Conservation (phyloP, 805 yeast genomes). For the Saccharomyces paradoxus region DNA sequence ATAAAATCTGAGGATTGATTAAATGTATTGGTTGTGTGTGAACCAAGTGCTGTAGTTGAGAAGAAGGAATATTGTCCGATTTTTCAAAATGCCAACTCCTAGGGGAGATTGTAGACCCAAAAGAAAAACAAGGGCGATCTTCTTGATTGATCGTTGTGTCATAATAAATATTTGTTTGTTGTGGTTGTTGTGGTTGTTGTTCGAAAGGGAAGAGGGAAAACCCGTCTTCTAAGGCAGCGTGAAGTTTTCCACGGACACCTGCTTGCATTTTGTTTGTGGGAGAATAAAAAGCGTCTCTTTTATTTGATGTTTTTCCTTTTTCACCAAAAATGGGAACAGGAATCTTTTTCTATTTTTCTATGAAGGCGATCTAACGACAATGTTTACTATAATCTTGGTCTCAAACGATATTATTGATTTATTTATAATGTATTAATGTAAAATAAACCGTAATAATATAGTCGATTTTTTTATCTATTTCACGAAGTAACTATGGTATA, state of each 20-base stretch:
- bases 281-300: not conserved
- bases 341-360: not conserved
- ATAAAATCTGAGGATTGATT: conserved; percentile 7
- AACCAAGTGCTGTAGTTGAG: conserved; percentile 11
- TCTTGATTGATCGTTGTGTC: not conserved
- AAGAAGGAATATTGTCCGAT: conserved; percentile 1
- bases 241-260: not conserved
- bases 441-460: not conserved
- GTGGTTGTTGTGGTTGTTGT: not conserved
- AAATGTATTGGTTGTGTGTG: conserved; percentile 24
- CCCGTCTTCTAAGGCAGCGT: not conserved
- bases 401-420: not conserved
- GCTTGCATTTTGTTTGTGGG: not conserved
- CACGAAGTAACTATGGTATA: not conserved
- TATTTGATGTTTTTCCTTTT: not conserved
- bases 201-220: not conserved
- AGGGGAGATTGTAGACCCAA: not conserved
- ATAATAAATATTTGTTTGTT: not conserved
- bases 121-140: not conserved
- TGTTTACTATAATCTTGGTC: not conserved
- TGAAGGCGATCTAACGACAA: not conserved
- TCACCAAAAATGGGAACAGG: no score
- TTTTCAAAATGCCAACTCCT: conserved; percentile 6
- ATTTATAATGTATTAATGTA: not conserved
- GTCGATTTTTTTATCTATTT: not conserved